Evolutionary conservation across 2,329 filamentous ascomycete species (phyloP).

Genomic region (Pseudogymnoascus sp.): DNA sequence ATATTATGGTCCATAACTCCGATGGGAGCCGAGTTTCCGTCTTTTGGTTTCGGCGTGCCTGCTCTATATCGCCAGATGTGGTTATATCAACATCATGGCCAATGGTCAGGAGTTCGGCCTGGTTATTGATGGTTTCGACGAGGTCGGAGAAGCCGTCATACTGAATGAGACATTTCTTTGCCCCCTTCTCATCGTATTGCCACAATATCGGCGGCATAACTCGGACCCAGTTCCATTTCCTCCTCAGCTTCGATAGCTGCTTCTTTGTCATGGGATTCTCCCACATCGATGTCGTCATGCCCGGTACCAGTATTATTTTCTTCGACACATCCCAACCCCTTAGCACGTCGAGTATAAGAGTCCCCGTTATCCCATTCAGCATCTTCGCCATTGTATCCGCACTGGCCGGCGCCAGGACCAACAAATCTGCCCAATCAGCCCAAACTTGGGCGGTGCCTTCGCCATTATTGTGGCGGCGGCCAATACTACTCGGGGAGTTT

Average conservation of each 20-base stretch:
- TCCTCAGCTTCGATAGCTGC: constrained; percentile 73
- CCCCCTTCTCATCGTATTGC: constrained; percentile 53
- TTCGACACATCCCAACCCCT: constrained; percentile 84
- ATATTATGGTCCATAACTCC: constrained; percentile 83
- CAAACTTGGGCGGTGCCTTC: constrained; percentile 42
- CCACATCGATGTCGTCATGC: constrained; percentile 87
- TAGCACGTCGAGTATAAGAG: constrained; percentile 69
- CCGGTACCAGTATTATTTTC: constrained; percentile 74
- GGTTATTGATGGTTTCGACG: constrained; percentile 67
- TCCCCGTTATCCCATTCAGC: constrained; percentile 76
- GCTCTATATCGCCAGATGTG: constrained; percentile 30
- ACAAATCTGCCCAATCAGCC: constrained; percentile 81
- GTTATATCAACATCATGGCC: constrained; percentile 54
- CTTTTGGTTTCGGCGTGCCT: constrained; percentile 35
- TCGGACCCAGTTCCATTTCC: constrained; percentile 81
- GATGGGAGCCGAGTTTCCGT: constrained; percentile 53
- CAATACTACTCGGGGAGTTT: constrained; percentile 19
- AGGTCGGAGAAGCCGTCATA: constrained; percentile 64
- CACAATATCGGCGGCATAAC: constrained; percentile 75
- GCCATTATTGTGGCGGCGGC: not conserved
- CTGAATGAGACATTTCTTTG: constrained; percentile 45
- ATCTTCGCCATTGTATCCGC: constrained; percentile 80
- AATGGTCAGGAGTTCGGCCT: constrained; percentile 65
- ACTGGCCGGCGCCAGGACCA: constrained; percentile 78
- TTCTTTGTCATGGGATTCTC: constrained; percentile 82